A percentile compares a stretch with the other conserved stretches of the same genome.
Conservation (phyloP, 805 yeast species). For the Lipomyces starkeyi region DNA sequence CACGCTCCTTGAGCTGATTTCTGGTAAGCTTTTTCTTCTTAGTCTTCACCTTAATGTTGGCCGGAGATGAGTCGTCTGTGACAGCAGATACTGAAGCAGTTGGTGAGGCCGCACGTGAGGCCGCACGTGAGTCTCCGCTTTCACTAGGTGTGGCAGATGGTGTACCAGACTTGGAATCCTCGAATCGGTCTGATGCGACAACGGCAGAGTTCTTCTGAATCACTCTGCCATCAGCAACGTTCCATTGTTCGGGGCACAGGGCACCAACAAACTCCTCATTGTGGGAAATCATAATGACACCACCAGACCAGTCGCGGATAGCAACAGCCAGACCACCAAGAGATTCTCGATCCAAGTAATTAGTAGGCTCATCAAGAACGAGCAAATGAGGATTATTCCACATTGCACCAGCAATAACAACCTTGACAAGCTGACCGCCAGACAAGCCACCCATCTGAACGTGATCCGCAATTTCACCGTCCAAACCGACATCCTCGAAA, state of each 20-base stretch:
- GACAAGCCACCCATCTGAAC: conserved; percentile 95
- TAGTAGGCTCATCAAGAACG: conserved; percentile 97
- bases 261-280: conserved; percentile 97
- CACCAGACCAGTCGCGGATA: conserved; percentile 97
- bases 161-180: conserved; percentile 66
- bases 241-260: conserved; percentile 98
- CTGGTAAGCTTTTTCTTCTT: conserved; percentile 98
- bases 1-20: conserved; percentile 90
- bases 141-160: conserved; percentile 48
- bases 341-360: conserved; percentile 96
- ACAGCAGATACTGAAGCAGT: conserved; percentile 35
- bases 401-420: conserved; percentile 99
- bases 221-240: conserved; percentile 89
- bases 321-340: conserved; percentile 97
- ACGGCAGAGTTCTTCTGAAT: conserved; percentile 80
- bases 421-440: conserved; percentile 98
- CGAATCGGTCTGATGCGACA: conserved; percentile 80
- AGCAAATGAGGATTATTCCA: conserved; percentile 98
- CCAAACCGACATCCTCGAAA: conserved; percentile 95
- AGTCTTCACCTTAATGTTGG: conserved; percentile 88
- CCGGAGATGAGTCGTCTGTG: conserved; percentile 85
- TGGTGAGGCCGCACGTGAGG: conserved; percentile 32
- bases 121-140: conserved; percentile 44
- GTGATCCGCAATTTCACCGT: conserved; percentile 98
- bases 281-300: conserved; percentile 98